Evolutionary conservation across 441 rosid species (phyloP).

Genomic region (Raphanus hybrid): DNA sequence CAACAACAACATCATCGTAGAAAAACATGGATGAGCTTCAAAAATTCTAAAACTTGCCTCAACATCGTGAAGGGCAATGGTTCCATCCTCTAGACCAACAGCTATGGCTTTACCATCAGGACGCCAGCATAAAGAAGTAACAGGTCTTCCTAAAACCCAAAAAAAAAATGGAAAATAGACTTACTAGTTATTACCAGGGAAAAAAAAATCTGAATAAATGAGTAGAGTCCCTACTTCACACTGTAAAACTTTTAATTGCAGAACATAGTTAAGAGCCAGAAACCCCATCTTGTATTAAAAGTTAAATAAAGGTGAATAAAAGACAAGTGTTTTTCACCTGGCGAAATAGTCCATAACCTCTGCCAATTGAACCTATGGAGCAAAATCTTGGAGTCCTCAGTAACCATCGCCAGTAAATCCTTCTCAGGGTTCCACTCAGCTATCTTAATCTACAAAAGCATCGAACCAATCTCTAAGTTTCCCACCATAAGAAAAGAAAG

Average conservation of each 20-base stretch:
- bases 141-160: conserved; percentile 58
- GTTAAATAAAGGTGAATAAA: not conserved
- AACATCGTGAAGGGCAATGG: conserved; percentile 80
- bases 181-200: not conserved
- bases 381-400: conserved; percentile 80
- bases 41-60: conserved; percentile 52
- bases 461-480: not conserved
- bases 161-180: not conserved
- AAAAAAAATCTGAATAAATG: not conserved
- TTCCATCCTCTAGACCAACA: conserved; percentile 85
- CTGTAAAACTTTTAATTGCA: not conserved
- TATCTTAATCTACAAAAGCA: conserved; percentile 54
- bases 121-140: conserved; percentile 87
- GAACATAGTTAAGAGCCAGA: not conserved
- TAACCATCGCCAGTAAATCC: conserved; percentile 89
- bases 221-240: not conserved
- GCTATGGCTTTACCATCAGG: conserved; percentile 91
- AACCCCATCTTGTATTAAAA: not conserved
- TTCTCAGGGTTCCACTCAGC: conserved; percentile 96
- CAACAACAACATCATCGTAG: conserved; percentile 15
- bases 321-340: conserved; percentile 49
- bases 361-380: conserved; percentile 95
- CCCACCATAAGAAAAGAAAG: not conserved
- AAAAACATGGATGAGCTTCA: conserved; percentile 1
- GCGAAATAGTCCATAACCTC: conserved; percentile 82